phyloP scores from a whole-genome alignment of 768 basidiomycete species.

The Dentipellis sp. region DNA sequence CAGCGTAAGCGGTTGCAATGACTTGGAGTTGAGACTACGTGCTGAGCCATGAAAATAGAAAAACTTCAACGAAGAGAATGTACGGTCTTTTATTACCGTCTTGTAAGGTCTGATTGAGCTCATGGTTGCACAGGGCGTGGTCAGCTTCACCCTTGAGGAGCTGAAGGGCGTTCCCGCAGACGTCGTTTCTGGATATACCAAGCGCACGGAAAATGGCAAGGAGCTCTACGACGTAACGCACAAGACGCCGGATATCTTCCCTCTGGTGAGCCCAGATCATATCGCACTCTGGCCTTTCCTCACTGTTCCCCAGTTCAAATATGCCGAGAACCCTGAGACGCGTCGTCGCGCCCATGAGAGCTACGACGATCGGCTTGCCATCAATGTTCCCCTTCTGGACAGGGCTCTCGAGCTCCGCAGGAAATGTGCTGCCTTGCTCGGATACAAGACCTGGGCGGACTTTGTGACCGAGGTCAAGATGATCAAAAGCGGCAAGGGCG shows the following conservation, averaged over 20 bases:
- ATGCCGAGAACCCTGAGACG: constrained; percentile 59
- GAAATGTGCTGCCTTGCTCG: constrained; percentile 54
- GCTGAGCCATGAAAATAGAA: constrained; percentile 32
- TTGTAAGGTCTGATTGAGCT: neutral
- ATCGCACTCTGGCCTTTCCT: neutral
- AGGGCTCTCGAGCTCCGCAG: constrained; percentile 65
- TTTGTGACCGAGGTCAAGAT: constrained; percentile 81
- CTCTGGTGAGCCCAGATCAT: constrained; percentile 39
- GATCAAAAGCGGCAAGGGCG: constrained; percentile 62
- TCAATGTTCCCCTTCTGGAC: constrained; percentile 64
- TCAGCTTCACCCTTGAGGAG: constrained; percentile 63
- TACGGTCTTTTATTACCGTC: constrained; percentile 19
- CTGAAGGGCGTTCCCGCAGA: constrained; percentile 75
- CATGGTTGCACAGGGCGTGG: constrained; percentile 33
- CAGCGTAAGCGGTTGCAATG: constrained; percentile 36
- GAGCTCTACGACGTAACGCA: constrained; percentile 67
- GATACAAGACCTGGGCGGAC: constrained; percentile 77
- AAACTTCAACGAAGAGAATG: constrained; percentile 88
- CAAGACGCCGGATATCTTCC: constrained; percentile 79
- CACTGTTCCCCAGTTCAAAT: constrained; percentile 53
- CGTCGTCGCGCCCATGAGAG: constrained; percentile 58
- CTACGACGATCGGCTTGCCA: constrained; percentile 55
- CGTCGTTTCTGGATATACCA: constrained; percentile 69
- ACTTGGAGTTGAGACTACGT: neutral
- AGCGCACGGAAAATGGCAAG: constrained; percentile 46